Evolutionary conservation across 768 basidiomycete genomes (phyloP).

Genomic region (Auricularia auricula-judae): DNA sequence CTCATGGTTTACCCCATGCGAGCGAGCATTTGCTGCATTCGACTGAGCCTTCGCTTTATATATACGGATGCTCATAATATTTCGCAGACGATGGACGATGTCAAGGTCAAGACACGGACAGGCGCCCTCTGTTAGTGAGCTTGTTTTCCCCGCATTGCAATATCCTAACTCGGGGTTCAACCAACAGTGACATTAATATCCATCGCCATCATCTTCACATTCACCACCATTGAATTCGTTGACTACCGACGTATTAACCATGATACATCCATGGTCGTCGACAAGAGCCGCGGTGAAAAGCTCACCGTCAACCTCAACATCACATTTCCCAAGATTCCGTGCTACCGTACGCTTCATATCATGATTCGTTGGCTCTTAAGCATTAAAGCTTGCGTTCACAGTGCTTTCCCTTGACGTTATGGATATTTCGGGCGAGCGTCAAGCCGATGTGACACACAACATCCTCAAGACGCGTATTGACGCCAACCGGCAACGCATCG

Average conservation of each 20-base stretch:
- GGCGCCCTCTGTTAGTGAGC: slow-evolving; percentile 69
- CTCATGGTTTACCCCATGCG: too few species aligned
- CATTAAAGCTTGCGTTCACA: slow-evolving; percentile 20
- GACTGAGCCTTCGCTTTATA: too few species aligned
- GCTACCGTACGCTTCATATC: slow-evolving; percentile 64
- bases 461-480: slow-evolving; percentile 75
- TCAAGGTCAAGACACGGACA: slow-evolving; percentile 95
- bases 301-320: slow-evolving; percentile 85
- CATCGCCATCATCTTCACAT: slow-evolving; percentile 82
- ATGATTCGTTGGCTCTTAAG: neutral
- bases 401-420: slow-evolving; percentile 94
- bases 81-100: slow-evolving; percentile 90
- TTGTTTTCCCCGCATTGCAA: neutral
- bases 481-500: slow-evolving; percentile 44
- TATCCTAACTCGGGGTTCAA: slow-evolving; percentile 4
- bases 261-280: slow-evolving; percentile 89
- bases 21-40: too few species aligned
- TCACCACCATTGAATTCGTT: slow-evolving; percentile 88
- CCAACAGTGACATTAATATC: slow-evolving; percentile 79
- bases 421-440: slow-evolving; percentile 96
- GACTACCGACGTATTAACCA: slow-evolving; percentile 83
- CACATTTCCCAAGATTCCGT: slow-evolving; percentile 94
- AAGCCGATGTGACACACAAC: slow-evolving; percentile 83
- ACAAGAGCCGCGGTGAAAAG: slow-evolving; percentile 90
- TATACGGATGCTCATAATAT: neutral